These are phyloP conservation scores for Ceratobasidium sp. DNA, from an alignment of 1,284 basidiomycete genomes.

Conservation along the genomic window DNA sequence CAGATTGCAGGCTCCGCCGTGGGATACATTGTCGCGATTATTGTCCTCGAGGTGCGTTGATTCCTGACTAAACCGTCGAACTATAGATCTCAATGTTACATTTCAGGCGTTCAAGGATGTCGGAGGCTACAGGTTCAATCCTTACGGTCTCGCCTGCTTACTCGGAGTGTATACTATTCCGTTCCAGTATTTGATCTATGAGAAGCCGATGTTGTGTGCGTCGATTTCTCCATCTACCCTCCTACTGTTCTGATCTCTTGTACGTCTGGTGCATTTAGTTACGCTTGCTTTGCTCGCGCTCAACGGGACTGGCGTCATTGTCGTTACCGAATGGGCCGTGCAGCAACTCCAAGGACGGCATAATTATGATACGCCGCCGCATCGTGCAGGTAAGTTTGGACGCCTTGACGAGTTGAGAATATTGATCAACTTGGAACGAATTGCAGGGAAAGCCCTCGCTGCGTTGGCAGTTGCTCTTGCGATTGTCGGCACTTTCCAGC, in stretches of 20 bases:
- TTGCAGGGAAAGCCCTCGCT: slow-evolving; percentile 50
- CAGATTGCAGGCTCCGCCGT: slow-evolving; percentile 53
- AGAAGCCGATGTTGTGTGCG: slow-evolving; percentile 51
- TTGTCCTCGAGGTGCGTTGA: slow-evolving; percentile 51
- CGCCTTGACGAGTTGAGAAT: not conserved
- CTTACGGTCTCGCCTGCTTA: slow-evolving; percentile 54
- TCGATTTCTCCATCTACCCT: not conserved
- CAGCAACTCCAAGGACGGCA: slow-evolving; percentile 51
- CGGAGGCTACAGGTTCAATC: slow-evolving; percentile 58
- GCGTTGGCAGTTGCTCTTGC: slow-evolving; percentile 56
- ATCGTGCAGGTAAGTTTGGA: slow-evolving; percentile 52
- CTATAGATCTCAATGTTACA: slow-evolving; percentile 26
- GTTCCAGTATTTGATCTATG: slow-evolving; percentile 55
- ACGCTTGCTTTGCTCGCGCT: slow-evolving; percentile 53
- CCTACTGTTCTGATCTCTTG: not conserved
- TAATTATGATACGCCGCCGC: slow-evolving; percentile 53
- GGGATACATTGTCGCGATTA: slow-evolving; percentile 50
- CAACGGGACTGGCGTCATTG: slow-evolving; percentile 55
- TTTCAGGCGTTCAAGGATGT: slow-evolving; percentile 56
- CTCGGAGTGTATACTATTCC: slow-evolving; percentile 53
- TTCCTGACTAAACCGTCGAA: not conserved
- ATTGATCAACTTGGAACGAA: too few relatives aligned
- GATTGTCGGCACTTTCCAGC: slow-evolving; percentile 55
- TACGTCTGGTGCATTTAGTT: slow-evolving; percentile 46
- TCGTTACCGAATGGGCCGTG: slow-evolving; percentile 54